Base-by-base conservation (phyloP, 768 basidiomycete genomes). In the Tricholoma terreum region DNA sequence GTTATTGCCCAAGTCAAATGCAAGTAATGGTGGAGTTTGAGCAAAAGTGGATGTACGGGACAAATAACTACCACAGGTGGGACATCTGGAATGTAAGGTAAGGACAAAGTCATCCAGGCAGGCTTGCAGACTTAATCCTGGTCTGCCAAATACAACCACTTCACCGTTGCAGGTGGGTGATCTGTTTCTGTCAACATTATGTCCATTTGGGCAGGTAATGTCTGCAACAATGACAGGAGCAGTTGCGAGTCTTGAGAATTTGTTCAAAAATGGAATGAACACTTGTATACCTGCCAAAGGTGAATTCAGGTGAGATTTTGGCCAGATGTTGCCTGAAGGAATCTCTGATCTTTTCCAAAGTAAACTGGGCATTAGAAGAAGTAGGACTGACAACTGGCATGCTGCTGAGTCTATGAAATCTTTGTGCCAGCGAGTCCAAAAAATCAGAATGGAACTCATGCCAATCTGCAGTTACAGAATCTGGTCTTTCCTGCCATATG, bases 401-500 rank as follows among this genome's bases (percentile, higher is more conserved):
- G 31, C 17, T 34, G 1, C 15, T 24, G 8, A 30, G 40, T 2
- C 21, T 22, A n/a, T 42, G 12, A 34, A 50, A 60, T 6, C 33
- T 22, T 9, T 33, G 15, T 12, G 36, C 19, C 2, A 60, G 10
- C 9, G 24, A 11, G 1, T 45, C 55, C 6, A 54, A 12, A 15
- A 53, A 40, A 4, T 14, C 24, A 0, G 36, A 22, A 54, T 57
- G 33, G 6, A 57, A 4, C 12, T 15, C 17, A 11, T 45, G 0
- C 19, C 43, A 49, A 14, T 0, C 12, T 12, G 12, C 33, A 14
- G 19, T 51, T 12, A 43, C 21, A 7, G n/a, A 0, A 1, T 33
- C 9, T 17, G 17, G 4, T 24, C 59, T 42, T 19, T 52, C 33
- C 15, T 15, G 15, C 68, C 64, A 70, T 10, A 67, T 46, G 48